Percentiles rank a stretch among this genome's conserved stretches.
These are phyloP conservation scores for Lipomyces anomalus DNA, from an alignment of 805 yeast species.

Conservation along the genomic window DNA sequence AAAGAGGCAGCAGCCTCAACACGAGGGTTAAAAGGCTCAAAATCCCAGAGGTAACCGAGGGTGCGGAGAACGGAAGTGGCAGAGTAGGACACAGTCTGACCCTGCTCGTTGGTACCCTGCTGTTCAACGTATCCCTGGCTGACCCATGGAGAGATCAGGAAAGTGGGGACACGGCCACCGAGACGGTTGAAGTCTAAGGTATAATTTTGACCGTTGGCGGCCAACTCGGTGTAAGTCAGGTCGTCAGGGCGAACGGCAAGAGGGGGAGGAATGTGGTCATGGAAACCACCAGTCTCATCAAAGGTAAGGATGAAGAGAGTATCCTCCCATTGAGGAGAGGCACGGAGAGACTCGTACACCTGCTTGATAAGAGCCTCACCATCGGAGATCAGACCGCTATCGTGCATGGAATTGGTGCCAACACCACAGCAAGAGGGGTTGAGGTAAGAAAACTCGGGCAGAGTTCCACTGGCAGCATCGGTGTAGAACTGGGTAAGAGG, in stretches of 20 bases:
- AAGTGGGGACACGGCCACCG: conserved; percentile 6
- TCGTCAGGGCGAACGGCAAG: background rate
- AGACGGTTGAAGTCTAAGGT: conserved; percentile 1
- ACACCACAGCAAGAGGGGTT: conserved; percentile 4
- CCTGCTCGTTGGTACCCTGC: background rate
- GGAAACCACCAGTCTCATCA: conserved; percentile 2
- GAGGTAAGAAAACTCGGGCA: conserved; percentile 5
- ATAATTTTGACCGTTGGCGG: background rate
- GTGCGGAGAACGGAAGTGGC: conserved; percentile 1
- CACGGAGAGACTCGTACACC: conserved; percentile 1
- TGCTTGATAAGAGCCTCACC: conserved; percentile 4
- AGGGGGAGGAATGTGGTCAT: conserved; percentile 3
- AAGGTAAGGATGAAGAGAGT: conserved; percentile 1
- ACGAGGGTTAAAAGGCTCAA: conserved; percentile 2
- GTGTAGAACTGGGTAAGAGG: background rate
- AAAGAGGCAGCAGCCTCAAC: conserved; percentile 3
- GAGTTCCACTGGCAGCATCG: conserved; percentile 1
- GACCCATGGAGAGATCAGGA: conserved; percentile 3
- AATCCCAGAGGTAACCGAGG: conserved; percentile 2
- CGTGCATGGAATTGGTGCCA: conserved; percentile 7
- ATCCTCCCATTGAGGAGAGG: conserved; percentile 1
- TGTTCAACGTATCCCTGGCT: background rate
- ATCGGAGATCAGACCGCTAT: background rate
- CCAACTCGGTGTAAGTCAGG: background rate
- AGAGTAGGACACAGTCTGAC: background rate